These are phyloP conservation scores for Hygrophila difformis DNA, from an alignment of 257 asterid species.

Conservation along the genomic window DNA sequence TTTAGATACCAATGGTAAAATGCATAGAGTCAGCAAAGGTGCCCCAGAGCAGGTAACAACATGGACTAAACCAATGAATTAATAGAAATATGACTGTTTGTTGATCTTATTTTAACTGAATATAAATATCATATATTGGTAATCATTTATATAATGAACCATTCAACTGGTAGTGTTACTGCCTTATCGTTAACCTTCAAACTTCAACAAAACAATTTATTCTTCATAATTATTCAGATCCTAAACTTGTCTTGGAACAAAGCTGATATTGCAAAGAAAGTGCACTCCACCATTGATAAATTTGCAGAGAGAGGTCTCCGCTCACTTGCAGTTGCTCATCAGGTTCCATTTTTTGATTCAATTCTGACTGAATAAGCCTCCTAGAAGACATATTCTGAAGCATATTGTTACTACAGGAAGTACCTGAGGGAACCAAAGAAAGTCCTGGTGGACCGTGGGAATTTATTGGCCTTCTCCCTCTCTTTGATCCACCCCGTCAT, in stretches of 20 bases:
- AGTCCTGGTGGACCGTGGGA: constrained; percentile 61
- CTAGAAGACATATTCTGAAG: background rate
- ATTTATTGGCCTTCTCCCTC: constrained; percentile 64
- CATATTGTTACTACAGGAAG: constrained; percentile 25
- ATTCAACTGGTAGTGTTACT: too few relatives aligned
- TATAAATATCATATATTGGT: too few relatives aligned
- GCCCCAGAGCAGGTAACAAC: constrained; percentile 61
- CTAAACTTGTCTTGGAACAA: constrained; percentile 40
- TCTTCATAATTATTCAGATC: constrained; percentile 25
- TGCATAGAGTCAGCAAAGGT: constrained; percentile 78
- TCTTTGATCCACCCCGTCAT: constrained; percentile 65
- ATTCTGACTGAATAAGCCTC: background rate
- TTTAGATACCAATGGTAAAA: constrained; percentile 38
- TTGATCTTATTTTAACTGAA: too few relatives aligned
- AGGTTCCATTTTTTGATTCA: constrained; percentile 18
- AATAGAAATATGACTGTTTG: background rate
- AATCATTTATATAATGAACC: too few relatives aligned
- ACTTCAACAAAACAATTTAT: too few relatives aligned
- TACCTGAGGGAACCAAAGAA: constrained; percentile 45
- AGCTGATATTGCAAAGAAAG: constrained; percentile 32
- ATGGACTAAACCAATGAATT: background rate
- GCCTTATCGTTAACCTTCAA: too few relatives aligned
- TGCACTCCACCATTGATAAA: constrained; percentile 42
- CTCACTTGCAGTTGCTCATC: constrained; percentile 55
- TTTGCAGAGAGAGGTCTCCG: constrained; percentile 70